Evolutionary conservation across 139 green algal genomes (phyloP).

Genomic region (Nannochloris sp.): DNA sequence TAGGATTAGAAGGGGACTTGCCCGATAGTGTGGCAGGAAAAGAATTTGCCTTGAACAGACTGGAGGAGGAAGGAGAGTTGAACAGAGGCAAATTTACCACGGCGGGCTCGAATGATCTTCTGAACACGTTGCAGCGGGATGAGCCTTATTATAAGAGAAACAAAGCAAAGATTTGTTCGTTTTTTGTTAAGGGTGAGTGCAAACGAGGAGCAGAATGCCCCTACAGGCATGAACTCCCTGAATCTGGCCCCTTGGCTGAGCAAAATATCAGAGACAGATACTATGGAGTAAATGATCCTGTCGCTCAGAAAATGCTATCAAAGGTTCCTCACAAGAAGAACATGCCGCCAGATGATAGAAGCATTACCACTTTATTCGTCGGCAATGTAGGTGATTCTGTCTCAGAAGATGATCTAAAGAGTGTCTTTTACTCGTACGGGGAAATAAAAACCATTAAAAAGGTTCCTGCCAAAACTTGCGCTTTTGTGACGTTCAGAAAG

Average conservation of each 20-base stretch:
- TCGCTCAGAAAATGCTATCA: constrained; percentile 87
- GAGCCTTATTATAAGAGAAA: constrained; percentile 97
- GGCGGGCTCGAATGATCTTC: constrained; percentile 53
- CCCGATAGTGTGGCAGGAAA: constrained; percentile 77
- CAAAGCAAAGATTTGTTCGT: constrained; percentile 84
- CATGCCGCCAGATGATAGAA: constrained; percentile 78
- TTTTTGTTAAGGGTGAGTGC: constrained; percentile 88
- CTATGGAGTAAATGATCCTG: constrained; percentile 95
- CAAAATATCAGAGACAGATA: constrained; percentile 95
- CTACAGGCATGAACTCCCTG: constrained; percentile 83
- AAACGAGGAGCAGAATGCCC: constrained; percentile 92
- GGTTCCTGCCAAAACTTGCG: constrained; percentile 50
- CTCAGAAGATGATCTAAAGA: constrained; percentile 75
- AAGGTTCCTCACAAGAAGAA: constrained; percentile 42
- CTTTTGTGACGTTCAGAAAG: constrained; percentile 76
- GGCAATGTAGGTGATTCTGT: constrained; percentile 65
- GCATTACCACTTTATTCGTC: constrained; percentile 86
- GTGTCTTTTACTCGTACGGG: constrained; percentile 80
- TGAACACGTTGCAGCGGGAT: constrained; percentile 76
- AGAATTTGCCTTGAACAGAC: constrained; percentile 71
- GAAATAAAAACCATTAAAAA: constrained; percentile 55
- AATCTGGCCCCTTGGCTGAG: constrained; percentile 50
- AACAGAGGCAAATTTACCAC: constrained; percentile 12
- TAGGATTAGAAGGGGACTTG: constrained; percentile 72
- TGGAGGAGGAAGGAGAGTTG: constrained; percentile 39